These are phyloP conservation scores for Spathaspora gorwiae DNA, from an alignment of 805 yeast species.

Conservation along the genomic window DNA sequence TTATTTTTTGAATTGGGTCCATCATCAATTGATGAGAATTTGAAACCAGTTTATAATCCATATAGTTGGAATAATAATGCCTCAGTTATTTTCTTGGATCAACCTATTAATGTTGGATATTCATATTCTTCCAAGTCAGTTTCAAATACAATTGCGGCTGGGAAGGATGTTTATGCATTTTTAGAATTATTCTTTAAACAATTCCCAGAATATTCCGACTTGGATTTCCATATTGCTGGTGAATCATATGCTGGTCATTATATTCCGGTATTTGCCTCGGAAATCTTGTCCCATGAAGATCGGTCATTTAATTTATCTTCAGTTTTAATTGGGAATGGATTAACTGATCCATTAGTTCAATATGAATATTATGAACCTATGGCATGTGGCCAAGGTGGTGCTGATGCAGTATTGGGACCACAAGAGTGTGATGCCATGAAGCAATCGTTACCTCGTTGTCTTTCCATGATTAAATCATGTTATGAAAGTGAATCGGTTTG, in stretches of 20 bases:
- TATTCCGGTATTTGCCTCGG: constrained; percentile 42
- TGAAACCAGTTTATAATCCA: constrained; percentile 28
- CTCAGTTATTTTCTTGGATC: constrained; percentile 39
- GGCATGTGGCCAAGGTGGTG: constrained; percentile 93
- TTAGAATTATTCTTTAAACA: constrained; percentile 34
- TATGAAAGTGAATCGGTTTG: constrained; percentile 70
- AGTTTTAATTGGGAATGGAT: constrained; percentile 87
- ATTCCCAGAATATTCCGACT: constrained; percentile 26
- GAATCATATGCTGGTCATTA: constrained; percentile 47
- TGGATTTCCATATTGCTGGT: constrained; percentile 36
- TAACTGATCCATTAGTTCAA: constrained; percentile 80
- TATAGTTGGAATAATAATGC: constrained; percentile 31
- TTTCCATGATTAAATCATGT: constrained; percentile 69
- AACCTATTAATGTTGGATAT: constrained; percentile 32
- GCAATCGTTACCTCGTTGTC: constrained; percentile 66
- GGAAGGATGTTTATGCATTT: constrained; percentile 32
- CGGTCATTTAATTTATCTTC: constrained; percentile 58
- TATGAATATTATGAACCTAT: constrained; percentile 79
- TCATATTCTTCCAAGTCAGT: constrained; percentile 29
- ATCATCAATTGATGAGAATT: constrained; percentile 21
- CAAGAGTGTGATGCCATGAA: constrained; percentile 66
- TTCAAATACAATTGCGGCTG: constrained; percentile 28
- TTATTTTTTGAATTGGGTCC: constrained; percentile 34
- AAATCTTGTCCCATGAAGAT: constrained; percentile 37
- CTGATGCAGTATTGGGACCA: constrained; percentile 66